Conservation (phyloP, 495 filamentous ascomycete species). For the Podospora anserina region DNA sequence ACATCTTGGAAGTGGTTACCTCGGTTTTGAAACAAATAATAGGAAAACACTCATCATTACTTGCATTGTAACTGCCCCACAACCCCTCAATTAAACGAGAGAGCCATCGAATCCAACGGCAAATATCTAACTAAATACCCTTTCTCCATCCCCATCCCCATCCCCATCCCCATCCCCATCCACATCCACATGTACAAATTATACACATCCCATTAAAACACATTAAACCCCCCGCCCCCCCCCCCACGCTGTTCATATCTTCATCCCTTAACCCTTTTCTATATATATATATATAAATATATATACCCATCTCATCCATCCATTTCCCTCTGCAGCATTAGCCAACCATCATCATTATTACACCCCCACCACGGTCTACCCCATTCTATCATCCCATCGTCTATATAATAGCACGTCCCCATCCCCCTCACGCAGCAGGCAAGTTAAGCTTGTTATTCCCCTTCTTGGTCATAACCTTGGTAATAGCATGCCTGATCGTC, state of each 20-base stretch:
- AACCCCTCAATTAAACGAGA: background rate
- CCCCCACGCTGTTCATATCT: background rate
- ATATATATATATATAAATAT: background rate
- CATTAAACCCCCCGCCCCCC: background rate
- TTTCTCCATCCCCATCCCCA: background rate
- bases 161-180: background rate
- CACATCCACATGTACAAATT: background rate
- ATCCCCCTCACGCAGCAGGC: conserved; percentile 23
- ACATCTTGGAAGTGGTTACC: too few relatives aligned
- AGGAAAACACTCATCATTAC: background rate
- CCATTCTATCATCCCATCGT: background rate
- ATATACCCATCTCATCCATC: background rate
- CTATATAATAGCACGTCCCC: background rate
- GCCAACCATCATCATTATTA: background rate
- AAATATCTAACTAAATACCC: background rate
- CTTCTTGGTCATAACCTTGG: conserved; percentile 69
- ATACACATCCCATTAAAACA: background rate
- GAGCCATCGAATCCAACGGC: background rate
- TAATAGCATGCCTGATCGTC: conserved; percentile 86
- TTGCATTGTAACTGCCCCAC: background rate
- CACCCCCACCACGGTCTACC: background rate
- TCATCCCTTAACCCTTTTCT: background rate
- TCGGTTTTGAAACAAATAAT: too few relatives aligned
- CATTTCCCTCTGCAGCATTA: background rate
- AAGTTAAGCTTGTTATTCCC: conserved; percentile 39